Evolutionary conservation across 805 yeast genomes (phyloP).

Genomic region (Debaryomyces hansenii): DNA sequence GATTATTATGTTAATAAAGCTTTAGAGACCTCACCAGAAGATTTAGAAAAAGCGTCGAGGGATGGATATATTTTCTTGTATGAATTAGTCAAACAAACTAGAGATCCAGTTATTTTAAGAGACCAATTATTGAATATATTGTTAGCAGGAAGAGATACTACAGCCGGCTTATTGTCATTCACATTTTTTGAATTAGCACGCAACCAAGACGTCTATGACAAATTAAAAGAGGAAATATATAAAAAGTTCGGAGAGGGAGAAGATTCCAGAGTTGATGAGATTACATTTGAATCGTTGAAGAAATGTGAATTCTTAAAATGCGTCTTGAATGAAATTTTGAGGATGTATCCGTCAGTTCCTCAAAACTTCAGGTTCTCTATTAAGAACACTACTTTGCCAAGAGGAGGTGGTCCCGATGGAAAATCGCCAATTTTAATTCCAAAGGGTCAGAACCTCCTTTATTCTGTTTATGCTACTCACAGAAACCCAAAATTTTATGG

Average conservation of each 20-base stretch:
- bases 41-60: conserved; percentile 27
- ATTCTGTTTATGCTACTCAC: conserved; percentile 44
- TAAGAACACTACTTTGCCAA: conserved; percentile 48
- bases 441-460: conserved; percentile 43
- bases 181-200: conserved; percentile 45
- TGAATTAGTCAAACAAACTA: conserved; percentile 49
- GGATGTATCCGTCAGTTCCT: conserved; percentile 56
- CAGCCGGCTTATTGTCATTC: no score
- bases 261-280: conserved; percentile 32
- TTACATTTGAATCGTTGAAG: conserved; percentile 50
- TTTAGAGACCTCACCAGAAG: conserved; percentile 28
- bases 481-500: conserved; percentile 32
- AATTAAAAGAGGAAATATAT: conserved; percentile 38
- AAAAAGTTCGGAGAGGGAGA: conserved; percentile 33
- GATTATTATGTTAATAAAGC: conserved; percentile 42
- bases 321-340: conserved; percentile 48
- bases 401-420: conserved; percentile 47
- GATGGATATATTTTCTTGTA: conserved; percentile 47
- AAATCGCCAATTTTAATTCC: conserved; percentile 40
- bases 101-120: conserved; percentile 46
- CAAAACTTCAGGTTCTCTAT: conserved; percentile 46
- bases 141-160: conserved; percentile 57
- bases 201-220: conserved; percentile 36
- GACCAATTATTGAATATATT: conserved; percentile 53
- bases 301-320: conserved; percentile 46